Conservation (phyloP, 495 filamentous ascomycete species). For the Durotheca rogersii region DNA sequence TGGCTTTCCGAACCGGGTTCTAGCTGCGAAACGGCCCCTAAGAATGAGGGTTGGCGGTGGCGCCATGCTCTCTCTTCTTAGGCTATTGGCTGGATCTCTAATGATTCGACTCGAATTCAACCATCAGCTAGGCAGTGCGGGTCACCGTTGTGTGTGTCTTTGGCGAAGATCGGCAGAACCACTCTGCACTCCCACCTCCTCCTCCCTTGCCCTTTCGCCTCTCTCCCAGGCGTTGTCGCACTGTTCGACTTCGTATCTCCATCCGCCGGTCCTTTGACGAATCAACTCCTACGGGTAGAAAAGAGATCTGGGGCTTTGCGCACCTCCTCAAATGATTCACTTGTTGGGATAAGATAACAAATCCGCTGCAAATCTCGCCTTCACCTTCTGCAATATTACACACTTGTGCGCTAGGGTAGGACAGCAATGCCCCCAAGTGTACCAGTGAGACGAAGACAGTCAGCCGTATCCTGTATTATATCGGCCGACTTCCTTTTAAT, state of each 20-base stretch:
- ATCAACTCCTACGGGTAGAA: constrained; percentile 24
- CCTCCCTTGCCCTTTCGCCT: constrained; percentile 14
- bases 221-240: constrained; percentile 16
- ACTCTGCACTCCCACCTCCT: constrained; percentile 15
- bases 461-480: too few relatives aligned
- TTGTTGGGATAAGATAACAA: background rate
- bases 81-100: background rate
- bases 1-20: background rate
- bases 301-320: constrained; percentile 25
- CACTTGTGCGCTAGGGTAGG: too few relatives aligned
- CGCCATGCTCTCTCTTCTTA: constrained; percentile 2
- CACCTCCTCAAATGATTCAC: constrained; percentile 1
- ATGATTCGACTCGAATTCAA: background rate
- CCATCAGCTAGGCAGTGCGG: constrained; percentile 27
- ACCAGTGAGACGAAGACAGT: too few relatives aligned
- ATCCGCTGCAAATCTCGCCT: too few relatives aligned
- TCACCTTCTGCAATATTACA: too few relatives aligned
- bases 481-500: too few relatives aligned
- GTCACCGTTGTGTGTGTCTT: constrained; percentile 24
- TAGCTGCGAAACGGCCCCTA: too few relatives aligned
- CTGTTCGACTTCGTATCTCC: constrained; percentile 21
- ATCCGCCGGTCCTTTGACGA: constrained; percentile 21
- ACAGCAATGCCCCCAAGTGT: too few relatives aligned
- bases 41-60: background rate
- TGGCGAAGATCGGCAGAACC: constrained; percentile 29